These are phyloP conservation scores for Yamadazyma ubonensis DNA, from an alignment of 805 yeast species.

Conservation along the genomic window DNA sequence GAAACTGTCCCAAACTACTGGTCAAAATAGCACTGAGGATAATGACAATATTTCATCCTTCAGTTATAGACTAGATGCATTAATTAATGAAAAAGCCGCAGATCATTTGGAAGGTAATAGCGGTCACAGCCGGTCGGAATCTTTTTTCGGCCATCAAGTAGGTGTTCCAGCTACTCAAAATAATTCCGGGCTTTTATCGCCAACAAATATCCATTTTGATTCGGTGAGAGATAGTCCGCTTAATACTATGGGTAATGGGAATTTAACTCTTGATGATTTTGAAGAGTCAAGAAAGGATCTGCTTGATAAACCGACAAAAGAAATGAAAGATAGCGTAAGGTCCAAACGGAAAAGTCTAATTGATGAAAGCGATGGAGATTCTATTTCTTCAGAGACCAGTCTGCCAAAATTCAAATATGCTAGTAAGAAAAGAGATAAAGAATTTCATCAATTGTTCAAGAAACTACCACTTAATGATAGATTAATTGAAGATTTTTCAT, in stretches of 20 bases:
- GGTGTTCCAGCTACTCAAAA: background rate
- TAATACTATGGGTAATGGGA: conserved; percentile 50
- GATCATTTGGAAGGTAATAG: background rate
- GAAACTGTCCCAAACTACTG: background rate
- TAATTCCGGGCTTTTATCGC: conserved; percentile 5
- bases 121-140: background rate
- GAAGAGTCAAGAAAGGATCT: conserved; percentile 12
- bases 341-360: background rate
- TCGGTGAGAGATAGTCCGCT: conserved; percentile 48
- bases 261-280: conserved; percentile 28
- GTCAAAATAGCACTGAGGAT: conserved; percentile 4
- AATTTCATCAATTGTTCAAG: conserved; percentile 60
- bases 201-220: conserved; percentile 41
- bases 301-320: conserved; percentile 10
- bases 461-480: conserved; percentile 50
- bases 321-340: background rate
- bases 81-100: conserved; percentile 7
- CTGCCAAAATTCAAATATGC: conserved; percentile 27
- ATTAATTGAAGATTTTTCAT: conserved; percentile 59
- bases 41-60: conserved; percentile 14
- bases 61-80: conserved; percentile 15
- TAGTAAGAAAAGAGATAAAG: conserved; percentile 52
- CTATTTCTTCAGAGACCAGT: conserved; percentile 9
- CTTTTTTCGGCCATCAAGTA: background rate
- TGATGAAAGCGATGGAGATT: conserved; percentile 12